Evolutionary conservation across 1,284 basidiomycete species (phyloP).

Genomic region (Trametes hirsuta): DNA sequence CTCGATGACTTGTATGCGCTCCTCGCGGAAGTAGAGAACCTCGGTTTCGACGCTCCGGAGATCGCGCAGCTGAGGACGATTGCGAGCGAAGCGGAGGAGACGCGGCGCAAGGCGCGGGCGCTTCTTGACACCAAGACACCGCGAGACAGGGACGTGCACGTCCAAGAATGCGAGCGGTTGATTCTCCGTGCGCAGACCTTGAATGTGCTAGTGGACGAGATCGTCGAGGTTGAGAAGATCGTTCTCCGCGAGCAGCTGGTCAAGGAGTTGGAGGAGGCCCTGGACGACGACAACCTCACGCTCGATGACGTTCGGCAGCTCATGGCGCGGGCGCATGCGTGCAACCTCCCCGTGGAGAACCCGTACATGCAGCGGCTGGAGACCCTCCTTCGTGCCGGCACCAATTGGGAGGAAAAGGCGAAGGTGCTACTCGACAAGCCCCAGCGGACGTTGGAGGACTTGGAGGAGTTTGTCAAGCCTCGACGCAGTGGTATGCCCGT

Average conservation of each 20-base stretch:
- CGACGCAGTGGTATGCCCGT: conserved; percentile 60
- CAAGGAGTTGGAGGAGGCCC: conserved; percentile 68
- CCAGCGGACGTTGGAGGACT: conserved; percentile 70
- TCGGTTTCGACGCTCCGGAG: conserved; percentile 84
- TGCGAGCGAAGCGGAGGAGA: conserved; percentile 68
- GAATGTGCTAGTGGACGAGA: conserved; percentile 78
- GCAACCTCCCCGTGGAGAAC: conserved; percentile 66
- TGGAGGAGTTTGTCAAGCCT: conserved; percentile 67
- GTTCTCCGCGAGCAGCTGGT: conserved; percentile 73
- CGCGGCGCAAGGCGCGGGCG: conserved; percentile 53
- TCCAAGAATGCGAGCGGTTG: conserved; percentile 71
- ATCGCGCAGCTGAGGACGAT: conserved; percentile 61
- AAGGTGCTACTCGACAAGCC: conserved; percentile 63
- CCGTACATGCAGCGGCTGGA: conserved; percentile 61
- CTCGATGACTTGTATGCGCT: conserved; percentile 70
- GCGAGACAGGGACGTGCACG: conserved; percentile 56
- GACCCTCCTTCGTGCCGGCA: conserved; percentile 59
- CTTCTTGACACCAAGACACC: conserved; percentile 46
- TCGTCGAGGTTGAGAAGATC: conserved; percentile 75
- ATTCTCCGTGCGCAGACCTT: conserved; percentile 71
- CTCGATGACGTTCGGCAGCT: conserved; percentile 73
- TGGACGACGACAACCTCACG: conserved; percentile 60
- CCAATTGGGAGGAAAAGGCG: conserved; percentile 73
- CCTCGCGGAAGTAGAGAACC: conserved; percentile 68
- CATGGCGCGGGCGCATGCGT: conserved; percentile 66